Base-by-base conservation (phyloP, 108 stramenopile species). In the Skeletonema potamos region DNA sequence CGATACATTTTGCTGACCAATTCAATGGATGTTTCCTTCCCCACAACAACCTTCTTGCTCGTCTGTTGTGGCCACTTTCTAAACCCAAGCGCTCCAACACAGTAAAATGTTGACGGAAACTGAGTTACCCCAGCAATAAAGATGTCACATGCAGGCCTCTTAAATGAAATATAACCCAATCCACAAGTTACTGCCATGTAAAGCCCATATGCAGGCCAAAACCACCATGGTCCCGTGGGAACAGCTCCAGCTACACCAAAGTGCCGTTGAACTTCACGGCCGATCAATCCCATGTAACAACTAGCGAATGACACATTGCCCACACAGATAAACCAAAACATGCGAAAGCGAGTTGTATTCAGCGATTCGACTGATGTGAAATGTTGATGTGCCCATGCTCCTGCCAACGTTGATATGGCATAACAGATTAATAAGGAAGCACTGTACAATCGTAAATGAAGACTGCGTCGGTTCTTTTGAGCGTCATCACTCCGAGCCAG, bases 141-240 rank as follows among this genome's bases (percentile, higher is more conserved):
- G 44, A 93, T 96, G 63, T 96, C 95, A 63, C 92, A 94, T 11
- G 93, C 95, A 3, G 95, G 95, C 27, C 93, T 87, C 69, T 93
- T 85, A 64, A 82, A 93, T 59, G 82, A 84, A 60, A 92, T 79
- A 48, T 74, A 82, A 27, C 92, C 92, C 43, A 61, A 58, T 7
- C 74, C 82, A 44, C 80, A 79, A 28, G 89, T 70, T 24, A 57
- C 57, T 0, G 89, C 79, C 27, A 87, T 72, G 65, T 64, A 72
- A 6, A 64, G 6, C 22, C 88, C 90, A 70, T 77, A 96, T 15
- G 37, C 41, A 4, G 76, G 75, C 92, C 95, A 96, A 56, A 91
- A 88, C 65, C 72, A 78, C 64, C 65, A 70, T 1, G 73, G 72
- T 26, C 55, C 67, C 43, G 27, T 59, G 29, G 64, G 75, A 12